Percentiles rank a stretch among this genome's conserved stretches.
Conservation (phyloP, 2,329 filamentous ascomycete species). For the Claviceps africana region DNA sequence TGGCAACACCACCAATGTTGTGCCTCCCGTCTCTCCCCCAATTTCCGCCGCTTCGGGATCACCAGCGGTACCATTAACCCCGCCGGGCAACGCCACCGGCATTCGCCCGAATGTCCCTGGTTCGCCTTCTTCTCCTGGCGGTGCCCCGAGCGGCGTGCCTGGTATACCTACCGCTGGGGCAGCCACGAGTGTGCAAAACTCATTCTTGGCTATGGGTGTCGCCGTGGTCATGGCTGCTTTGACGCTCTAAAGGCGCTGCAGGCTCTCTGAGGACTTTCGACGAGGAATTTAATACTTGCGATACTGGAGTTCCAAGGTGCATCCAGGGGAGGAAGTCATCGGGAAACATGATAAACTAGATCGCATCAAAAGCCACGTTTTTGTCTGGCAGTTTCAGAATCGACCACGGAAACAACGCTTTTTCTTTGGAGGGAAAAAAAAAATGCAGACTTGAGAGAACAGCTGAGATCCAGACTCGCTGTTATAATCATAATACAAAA, state of each 20-base stretch:
- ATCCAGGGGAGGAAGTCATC: neutral
- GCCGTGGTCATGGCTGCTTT: slow-evolving; percentile 5
- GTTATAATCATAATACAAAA: neutral
- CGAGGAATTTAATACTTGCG: neutral
- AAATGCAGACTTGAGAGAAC: neutral
- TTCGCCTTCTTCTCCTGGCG: neutral
- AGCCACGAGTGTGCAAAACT: slow-evolving; percentile 2
- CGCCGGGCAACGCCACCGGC: slow-evolving; percentile 1
- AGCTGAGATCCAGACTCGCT: neutral
- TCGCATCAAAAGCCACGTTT: neutral
- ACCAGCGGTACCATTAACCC: neutral
- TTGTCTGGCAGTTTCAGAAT: neutral
- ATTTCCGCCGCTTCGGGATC: neutral
- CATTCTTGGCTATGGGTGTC: slow-evolving; percentile 6
- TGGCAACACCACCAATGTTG: neutral
- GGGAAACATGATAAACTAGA: neutral
- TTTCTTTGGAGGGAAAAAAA: too few relatives aligned
- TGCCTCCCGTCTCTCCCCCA: neutral
- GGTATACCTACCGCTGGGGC: slow-evolving; percentile 2
- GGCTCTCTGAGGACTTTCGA: neutral
- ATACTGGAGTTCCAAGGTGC: neutral
- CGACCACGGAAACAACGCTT: neutral
- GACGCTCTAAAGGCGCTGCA: slow-evolving; percentile 1
- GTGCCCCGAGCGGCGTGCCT: neutral
- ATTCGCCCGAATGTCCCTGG: slow-evolving; percentile 1